A percentile compares a stretch with the other conserved stretches of the same genome.
Evolutionary conservation across 352 stramenopile genomes (phyloP).

Genomic region (Hyaloperonospora brassicae): DNA sequence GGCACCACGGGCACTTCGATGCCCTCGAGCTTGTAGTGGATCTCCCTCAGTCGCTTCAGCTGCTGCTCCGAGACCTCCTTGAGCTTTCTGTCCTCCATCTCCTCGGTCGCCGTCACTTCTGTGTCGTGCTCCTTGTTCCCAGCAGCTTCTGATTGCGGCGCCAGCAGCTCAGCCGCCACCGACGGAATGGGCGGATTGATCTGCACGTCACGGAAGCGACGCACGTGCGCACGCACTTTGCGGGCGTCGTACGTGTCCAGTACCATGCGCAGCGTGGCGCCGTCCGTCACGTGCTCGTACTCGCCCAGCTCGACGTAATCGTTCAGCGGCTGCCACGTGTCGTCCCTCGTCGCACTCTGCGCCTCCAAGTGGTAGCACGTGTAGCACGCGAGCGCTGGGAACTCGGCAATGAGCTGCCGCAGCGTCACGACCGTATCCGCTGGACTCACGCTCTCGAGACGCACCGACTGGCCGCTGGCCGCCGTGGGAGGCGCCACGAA

Average conservation of each 20-base stretch:
- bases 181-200: conserved; percentile 80
- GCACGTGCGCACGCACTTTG: conserved; percentile 76
- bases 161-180: conserved; percentile 17
- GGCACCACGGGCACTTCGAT: conserved; percentile 58
- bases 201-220: conserved; percentile 75
- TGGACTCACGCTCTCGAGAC: conserved; percentile 61
- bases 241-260: conserved; percentile 83
- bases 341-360: conserved; percentile 17
- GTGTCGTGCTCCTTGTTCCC: conserved; percentile 9
- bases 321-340: conserved; percentile 51
- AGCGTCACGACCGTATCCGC: conserved; percentile 75
- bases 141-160: conserved; percentile 15
- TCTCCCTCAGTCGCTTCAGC: conserved; percentile 67
- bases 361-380: conserved; percentile 83
- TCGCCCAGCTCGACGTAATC: conserved; percentile 83
- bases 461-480: conserved; percentile 28
- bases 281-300: conserved; percentile 63
- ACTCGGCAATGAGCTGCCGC: conserved; percentile 78
- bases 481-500: conserved; percentile 41
- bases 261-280: conserved; percentile 64
- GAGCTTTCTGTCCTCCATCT: conserved; percentile 45
- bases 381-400: conserved; percentile 72
- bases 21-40: conserved; percentile 75
- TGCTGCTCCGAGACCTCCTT: conserved; percentile 77
- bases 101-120: conserved; percentile 11